Conservation (phyloP, 768 basidiomycete genomes). For the Podaxis sp. region DNA sequence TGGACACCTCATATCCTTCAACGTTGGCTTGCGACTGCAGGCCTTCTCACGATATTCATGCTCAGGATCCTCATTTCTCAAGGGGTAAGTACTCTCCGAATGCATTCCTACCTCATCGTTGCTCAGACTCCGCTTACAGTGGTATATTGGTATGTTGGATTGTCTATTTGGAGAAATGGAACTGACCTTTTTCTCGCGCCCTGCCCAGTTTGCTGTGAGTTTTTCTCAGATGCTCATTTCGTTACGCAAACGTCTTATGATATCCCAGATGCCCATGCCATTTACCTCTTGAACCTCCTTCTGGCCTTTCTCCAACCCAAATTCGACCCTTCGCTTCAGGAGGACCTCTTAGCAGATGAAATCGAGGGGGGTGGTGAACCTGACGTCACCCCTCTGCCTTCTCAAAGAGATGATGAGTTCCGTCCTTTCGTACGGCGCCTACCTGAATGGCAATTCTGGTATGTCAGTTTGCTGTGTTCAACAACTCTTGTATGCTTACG, state of each 20-base stretch:
- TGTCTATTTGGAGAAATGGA: not conserved
- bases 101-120: not conserved
- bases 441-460: constrained; percentile 98
- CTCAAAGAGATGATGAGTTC: constrained; percentile 86
- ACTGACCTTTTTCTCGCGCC: constrained; percentile 4
- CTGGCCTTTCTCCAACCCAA: constrained; percentile 97
- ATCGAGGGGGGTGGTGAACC: constrained; percentile 89
- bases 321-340: constrained; percentile 94
- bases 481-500: not conserved
- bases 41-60: constrained; percentile 69
- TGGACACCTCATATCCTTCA: constrained; percentile 88
- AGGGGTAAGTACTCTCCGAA: constrained; percentile 58
- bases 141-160: constrained; percentile 80
- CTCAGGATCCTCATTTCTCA: constrained; percentile 84
- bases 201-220: constrained; percentile 65
- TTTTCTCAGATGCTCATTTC: not conserved
- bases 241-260: constrained; percentile 8
- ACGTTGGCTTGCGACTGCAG: constrained; percentile 80
- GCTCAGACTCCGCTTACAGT: constrained; percentile 40
- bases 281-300: constrained; percentile 93
- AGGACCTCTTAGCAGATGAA: constrained; percentile 90
- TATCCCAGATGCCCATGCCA: constrained; percentile 72
- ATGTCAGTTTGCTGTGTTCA: constrained; percentile 17
- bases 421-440: constrained; percentile 92
- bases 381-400: constrained; percentile 53